phyloP scores from a whole-genome alignment of 2,329 filamentous ascomycete genomes.

The Cercospora citrullina region DNA sequence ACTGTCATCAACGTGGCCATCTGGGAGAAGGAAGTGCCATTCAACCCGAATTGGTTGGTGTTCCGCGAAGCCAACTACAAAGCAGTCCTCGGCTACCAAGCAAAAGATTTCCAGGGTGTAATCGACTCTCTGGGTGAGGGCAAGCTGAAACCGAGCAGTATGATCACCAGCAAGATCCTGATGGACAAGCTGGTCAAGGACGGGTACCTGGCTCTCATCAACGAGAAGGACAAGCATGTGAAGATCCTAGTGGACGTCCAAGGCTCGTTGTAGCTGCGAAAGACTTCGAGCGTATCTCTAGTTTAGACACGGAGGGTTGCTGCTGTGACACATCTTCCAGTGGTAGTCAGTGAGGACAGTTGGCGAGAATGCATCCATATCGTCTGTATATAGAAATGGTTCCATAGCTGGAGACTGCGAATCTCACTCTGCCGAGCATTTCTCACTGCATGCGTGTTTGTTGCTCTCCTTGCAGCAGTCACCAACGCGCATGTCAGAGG shows the following conservation, averaged over 20 bases:
- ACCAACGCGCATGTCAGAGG: neutral
- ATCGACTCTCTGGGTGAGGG: slow-evolving; percentile 45
- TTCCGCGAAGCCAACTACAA: slow-evolving; percentile 56
- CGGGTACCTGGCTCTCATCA: slow-evolving; percentile 58
- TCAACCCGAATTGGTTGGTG: slow-evolving; percentile 57
- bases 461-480: neutral
- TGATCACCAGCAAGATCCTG: slow-evolving; percentile 62
- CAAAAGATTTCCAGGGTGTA: slow-evolving; percentile 58
- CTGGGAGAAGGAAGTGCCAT: slow-evolving; percentile 58
- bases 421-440: neutral
- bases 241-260: slow-evolving; percentile 59
- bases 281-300: neutral
- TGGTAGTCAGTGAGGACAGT: neutral
- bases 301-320: neutral
- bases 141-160: slow-evolving; percentile 52
- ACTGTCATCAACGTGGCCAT: slow-evolving; percentile 66
- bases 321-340: neutral
- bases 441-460: neutral
- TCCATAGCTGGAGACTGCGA: neutral
- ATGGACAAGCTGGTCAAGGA: slow-evolving; percentile 59
- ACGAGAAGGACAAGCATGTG: slow-evolving; percentile 62
- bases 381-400: neutral
- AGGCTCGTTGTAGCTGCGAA: slow-evolving; percentile 17
- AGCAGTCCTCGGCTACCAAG: slow-evolving; percentile 53
- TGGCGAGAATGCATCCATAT: neutral